Evolutionary conservation across 352 stramenopile species (phyloP), one percentile per base, ranked within the genome.

Genomic region (Globisporangium heterothallicum): DNA sequence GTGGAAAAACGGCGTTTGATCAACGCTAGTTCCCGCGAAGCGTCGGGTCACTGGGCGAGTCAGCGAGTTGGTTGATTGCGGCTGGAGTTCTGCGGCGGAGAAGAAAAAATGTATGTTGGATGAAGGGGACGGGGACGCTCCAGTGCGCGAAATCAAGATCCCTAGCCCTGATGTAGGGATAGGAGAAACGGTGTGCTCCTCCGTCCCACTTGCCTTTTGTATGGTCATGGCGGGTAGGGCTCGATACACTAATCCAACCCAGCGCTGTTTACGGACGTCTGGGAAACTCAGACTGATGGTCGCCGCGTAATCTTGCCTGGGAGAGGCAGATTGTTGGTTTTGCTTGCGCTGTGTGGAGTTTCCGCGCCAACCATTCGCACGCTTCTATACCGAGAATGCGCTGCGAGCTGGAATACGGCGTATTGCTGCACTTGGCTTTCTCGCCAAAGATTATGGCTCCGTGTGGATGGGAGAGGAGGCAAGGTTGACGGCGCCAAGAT

Each of bases 1-100:
- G 10, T 46, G 41, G 41, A 46, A 46, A 46, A 46, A 46, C 19
- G 6, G 10, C 41, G 13, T 46, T 25, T 46, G 41, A 46, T n/a
- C n/a, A n/a, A n/a, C n/a, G n/a, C n/a, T n/a, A n/a, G n/a, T n/a
- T n/a, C n/a, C n/a, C n/a, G n/a, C n/a, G n/a, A n/a, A n/a, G n/a
- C n/a, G n/a, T 14, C 18, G 27, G 18, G n/a, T 52, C 22, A 9
- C 7, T 13, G 14, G 22, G 24, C 10, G 24, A 48, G 24, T 18
- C 9, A 22, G 18, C 38, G 13, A n/a, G 5, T 25, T 44, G 18
- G 8, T n/a, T 18, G 32, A 16, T n/a, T 16, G 3, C 30, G 30
- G 30, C 30, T 13, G 9, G 9, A 16, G 5, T 36, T 4, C 30
- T 3, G 32, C 4, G 25, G 42, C 13, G 42, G 42, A 48, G 42